Evolutionary conservation across 345 rosid genomes (phyloP).

Genomic region (Populus ilicifolia): DNA sequence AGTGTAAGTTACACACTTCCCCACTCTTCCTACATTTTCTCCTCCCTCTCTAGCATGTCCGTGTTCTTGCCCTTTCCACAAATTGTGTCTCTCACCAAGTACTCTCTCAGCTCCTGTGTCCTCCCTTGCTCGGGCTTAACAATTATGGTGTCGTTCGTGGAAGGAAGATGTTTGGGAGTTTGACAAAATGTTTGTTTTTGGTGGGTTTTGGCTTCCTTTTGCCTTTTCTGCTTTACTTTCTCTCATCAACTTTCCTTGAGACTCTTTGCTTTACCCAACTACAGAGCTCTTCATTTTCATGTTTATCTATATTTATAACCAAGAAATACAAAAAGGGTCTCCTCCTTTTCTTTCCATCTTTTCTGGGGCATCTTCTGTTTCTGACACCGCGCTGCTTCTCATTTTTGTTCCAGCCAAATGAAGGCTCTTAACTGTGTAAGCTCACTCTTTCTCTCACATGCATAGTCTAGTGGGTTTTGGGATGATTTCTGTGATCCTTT

Average conservation of each 20-base stretch:
- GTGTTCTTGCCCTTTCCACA: neutral
- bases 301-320: too few species aligned
- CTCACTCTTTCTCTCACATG: neutral
- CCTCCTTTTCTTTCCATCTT: neutral
- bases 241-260: slow-evolving; percentile 8
- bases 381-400: neutral
- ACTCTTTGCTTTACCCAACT: slow-evolving; percentile 31
- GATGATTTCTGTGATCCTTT: neutral
- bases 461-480: neutral
- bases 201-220: neutral
- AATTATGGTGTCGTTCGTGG: neutral
- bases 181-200: neutral
- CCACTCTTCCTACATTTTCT: neutral
- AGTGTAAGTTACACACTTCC: neutral
- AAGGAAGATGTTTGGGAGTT: neutral
- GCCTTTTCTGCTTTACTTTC: neutral
- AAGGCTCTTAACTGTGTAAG: slow-evolving; percentile 37
- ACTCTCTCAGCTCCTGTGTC: too few species aligned
- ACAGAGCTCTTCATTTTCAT: neutral
- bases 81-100: too few species aligned
- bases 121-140: neutral
- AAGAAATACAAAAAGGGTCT: neutral
- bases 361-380: neutral
- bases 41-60: neutral
- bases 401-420: slow-evolving; percentile 20